Evolutionary conservation across 2,329 filamentous ascomycete species (phyloP), one percentile per base, ranked within the genome.

Genomic region (Diplocarpon mali): DNA sequence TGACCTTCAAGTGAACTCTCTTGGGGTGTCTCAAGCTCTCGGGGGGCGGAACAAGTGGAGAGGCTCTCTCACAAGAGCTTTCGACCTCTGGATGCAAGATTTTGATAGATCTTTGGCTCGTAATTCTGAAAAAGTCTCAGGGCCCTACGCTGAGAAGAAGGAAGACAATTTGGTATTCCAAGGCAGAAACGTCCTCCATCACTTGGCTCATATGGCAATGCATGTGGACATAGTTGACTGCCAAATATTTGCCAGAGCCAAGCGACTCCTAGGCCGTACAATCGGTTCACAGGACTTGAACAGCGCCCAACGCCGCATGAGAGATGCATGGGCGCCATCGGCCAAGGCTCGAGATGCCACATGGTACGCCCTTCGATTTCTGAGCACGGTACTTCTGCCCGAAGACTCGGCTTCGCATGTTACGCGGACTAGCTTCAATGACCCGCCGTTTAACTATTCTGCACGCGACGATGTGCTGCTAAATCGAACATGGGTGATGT

Each of bases 181-280:
- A 62, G 88, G 83, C 51, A 78, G 87, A 15, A 93, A 84, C 2
- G 90, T 95, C 24, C 70, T 96, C 36, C 89, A 96, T 60, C 87
- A 94, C 57, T 70, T 98, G 11, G 92, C 92, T 0, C 92, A 96
- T 63, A 95, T 98, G 86, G 87, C 88, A 2, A 95, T 95, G 75
- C 88, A 96, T 60, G 88, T 94, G 17, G 90, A 96, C 60, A 87
- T 96, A 43, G 85, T 94, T n/a, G 90, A 96, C 62, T 90, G 88
- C 58, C 90, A 96, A 65, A 93, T 96, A 53, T 95, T 92, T 62
- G 92, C 90, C 5, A 81, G 89, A 8, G 87, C 90, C 1, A 85
- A 82, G 55, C 75, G 89, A 27, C 73, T 95, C 2, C 76, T 96
- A 3, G 90, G 92, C 16, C 80, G 90, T 38, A 80, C 82, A 0